These are phyloP conservation scores for Trichomonas tenax DNA, from an alignment of 208 protist species.

Conservation along the genomic window DNA sequence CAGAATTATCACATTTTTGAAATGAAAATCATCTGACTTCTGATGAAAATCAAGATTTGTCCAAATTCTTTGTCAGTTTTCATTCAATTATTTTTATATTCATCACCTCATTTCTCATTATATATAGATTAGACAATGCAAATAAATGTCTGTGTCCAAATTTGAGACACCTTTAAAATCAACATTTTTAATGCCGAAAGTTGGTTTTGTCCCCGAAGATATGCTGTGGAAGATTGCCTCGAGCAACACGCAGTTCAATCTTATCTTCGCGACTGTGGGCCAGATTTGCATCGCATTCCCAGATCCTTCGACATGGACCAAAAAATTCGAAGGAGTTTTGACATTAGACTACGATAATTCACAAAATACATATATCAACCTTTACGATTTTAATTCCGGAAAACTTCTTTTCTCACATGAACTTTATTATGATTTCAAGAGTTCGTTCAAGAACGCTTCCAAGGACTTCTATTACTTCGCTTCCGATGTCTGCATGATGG, in stretches of 20 bases:
- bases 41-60: no score
- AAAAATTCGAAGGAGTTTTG: neutral
- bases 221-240: neutral
- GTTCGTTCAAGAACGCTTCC: neutral
- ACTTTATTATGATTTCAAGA: neutral
- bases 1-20: no score
- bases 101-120: no score
- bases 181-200: no score
- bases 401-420: neutral
- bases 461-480: neutral
- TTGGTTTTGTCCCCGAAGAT: neutral
- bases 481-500: neutral
- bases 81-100: no score
- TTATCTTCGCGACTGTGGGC: neutral
- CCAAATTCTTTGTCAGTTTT: no score
- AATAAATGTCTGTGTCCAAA: no score
- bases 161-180: no score
- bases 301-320: neutral
- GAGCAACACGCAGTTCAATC: neutral
- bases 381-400: neutral
- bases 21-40: no score
- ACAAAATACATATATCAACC: neutral
- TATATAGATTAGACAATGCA: no score
- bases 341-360: neutral
- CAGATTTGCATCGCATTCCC: neutral